phyloP scores from a whole-genome alignment of 176 grass and related monocot genomes.

The Cenchrus americanus region DNA sequence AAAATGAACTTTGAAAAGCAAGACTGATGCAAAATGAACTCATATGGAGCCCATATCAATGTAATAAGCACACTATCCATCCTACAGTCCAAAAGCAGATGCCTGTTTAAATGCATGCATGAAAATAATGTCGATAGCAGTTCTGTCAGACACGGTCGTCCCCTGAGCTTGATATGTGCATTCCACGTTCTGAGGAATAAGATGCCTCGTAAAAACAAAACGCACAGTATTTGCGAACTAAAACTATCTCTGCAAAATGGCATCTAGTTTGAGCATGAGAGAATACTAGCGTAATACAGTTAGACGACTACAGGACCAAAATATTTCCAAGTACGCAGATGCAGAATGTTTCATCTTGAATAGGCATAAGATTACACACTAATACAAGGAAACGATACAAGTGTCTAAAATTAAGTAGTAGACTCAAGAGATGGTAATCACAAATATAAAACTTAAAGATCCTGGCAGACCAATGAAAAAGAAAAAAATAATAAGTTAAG shows the following conservation, averaged over 20 bases:
- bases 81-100: background rate
- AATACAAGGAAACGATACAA: no score
- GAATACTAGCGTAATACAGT: background rate
- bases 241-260: background rate
- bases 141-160: background rate
- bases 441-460: background rate
- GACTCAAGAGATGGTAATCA: constrained; percentile 4
- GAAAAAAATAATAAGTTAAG: background rate
- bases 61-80: no score
- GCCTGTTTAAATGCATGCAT: background rate
- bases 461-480: background rate
- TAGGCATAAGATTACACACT: background rate
- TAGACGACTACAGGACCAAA: background rate
- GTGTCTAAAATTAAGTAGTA: background rate
- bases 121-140: background rate
- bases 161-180: background rate
- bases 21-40: background rate
- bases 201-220: background rate
- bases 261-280: background rate
- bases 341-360: background rate
- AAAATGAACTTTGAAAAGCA: no score
- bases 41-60: no score
- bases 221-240: background rate
- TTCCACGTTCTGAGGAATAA: no score
- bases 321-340: constrained; percentile 15